Conservation (phyloP, 805 yeast genomes). For the Blastobotrys mokoenaii region DNA sequence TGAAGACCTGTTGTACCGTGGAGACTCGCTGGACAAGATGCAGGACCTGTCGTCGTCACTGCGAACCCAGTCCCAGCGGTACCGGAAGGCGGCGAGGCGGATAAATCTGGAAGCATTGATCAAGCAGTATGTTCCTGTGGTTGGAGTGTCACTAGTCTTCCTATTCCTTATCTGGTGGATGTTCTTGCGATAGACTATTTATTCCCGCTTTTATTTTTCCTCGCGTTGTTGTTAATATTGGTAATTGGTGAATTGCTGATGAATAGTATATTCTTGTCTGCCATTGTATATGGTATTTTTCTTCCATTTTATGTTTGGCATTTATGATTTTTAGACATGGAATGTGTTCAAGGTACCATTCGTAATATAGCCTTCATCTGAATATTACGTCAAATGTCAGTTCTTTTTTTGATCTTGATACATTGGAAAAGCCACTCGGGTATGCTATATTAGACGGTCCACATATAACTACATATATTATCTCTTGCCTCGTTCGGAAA, state of each 20-base stretch:
- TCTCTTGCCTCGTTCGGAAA: no score
- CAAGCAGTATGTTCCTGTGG: constrained; percentile 84
- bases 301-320: no score
- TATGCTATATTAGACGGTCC: no score
- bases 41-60: constrained; percentile 76
- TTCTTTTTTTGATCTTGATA: no score
- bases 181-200: constrained; percentile 37
- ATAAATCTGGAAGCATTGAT: constrained; percentile 85
- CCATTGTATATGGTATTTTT: no score
- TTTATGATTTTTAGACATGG: no score
- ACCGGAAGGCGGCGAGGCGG: constrained; percentile 80
- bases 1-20: constrained; percentile 89
- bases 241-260: background rate
- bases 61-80: constrained; percentile 76
- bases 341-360: no score
- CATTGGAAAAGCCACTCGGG: no score
- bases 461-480: no score
- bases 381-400: no score
- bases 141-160: constrained; percentile 54
- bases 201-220: background rate
- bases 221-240: background rate
- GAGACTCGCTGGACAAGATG: constrained; percentile 85
- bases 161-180: constrained; percentile 81
- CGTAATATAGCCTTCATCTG: no score
- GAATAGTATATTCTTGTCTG: no score